Evolutionary conservation across 2,329 filamentous ascomycete species (phyloP), one percentile per base, ranked within the genome.

Genomic region (Raffaelea deltoideospora): DNA sequence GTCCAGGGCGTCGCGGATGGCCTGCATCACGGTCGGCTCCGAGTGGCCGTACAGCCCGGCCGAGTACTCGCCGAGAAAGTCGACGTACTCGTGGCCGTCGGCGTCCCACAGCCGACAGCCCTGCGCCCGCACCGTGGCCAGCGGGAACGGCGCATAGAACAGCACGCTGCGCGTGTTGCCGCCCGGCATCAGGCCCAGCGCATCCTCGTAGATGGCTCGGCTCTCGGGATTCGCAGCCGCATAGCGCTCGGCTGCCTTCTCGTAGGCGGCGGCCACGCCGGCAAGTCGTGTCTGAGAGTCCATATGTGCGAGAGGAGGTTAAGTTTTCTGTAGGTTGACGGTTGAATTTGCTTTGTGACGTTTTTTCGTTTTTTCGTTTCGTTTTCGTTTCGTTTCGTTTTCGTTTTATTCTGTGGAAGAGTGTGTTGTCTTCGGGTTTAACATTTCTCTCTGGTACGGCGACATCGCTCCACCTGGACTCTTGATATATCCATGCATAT

Each of bases 41-140:
- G 69, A 76, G 53, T 82, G 76, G 0, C 77, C 76, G 47, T 71
- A 79, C n/a, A 81, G 58, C 2, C 70, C 73, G 2, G 76, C 76
- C 0, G 71, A 72, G 47, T 70, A 72, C 50, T 81, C 76, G 22
- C 67, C 66, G 1, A 75, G 56, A 5, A 80, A 58, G 45, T 81
- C 76, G 13, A 64, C 54, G 48, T 77, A 78, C 35, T 30, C 10
- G 10, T 30, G 10, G 28, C 28, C n/a, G 23, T 26, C 23, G 23
- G 23, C 23, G 20, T 33, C 33, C 22, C 22, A 34, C 20, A 34
- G 33, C 20, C 18, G n/a, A 19, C 33, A 34, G 22, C 33, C 33
- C 13, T 28, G 7, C 3, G 33, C 33, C 10, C 33, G 33, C n/a
- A 14, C 22, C 4, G 33, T 34, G 24, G 15, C 19, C 7, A 57